Base-by-base conservation (phyloP, 2,329 filamentous ascomycete species). In the Alternaria sp. region DNA sequence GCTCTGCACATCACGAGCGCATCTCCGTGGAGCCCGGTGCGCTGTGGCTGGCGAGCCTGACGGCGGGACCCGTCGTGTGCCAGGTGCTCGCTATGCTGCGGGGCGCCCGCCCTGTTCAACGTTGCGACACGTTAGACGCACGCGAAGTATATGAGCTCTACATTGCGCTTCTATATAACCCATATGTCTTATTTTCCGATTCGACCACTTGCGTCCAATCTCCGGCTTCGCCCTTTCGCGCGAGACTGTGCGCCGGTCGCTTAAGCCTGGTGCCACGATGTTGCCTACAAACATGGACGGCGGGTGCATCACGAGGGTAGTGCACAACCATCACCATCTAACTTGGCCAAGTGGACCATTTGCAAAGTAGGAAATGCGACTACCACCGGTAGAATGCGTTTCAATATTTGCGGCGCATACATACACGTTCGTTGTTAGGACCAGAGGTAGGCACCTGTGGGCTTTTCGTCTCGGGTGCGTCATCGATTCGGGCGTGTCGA, bases 181-280 rank as follows among this genome's bases (percentile, higher is more conserved):
- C 32, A 57, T 44, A 43, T 61, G 36, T 47, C 55, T 36, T 58
- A 60, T 63, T 63, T 67, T 65, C 64, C 64, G 61, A 63, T 52
- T 59, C 60, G 62, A 62, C 21, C 55, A 49, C 28, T 49, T 25
- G 25, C 54, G 44, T 25, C 51, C 57, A 67, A 65, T 70, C 62
- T 66, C 61, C 63, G 46, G 30, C 47, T n/a, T 46, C 36, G 54
- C 57, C 36, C 58, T 64, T 54, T 57, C 52, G 56, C 61, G 59
- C 63, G 54, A 36, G 55, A 55, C 54, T 45, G 44, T 62, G 60
- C 64, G 67, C 63, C 62, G 40, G 68, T 69, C 68, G 65, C 55
- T 50, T 57, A 50, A 21, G 44, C 45, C 45, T 50, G 36, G 12
- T 43, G 55, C 54, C 17, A 46, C 40, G 21, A 54, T 54, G 32